Percentiles rank a stretch among this genome's conserved stretches.
Conservation (phyloP, 2,329 filamentous ascomycete species). For the Alternaria dauci region DNA sequence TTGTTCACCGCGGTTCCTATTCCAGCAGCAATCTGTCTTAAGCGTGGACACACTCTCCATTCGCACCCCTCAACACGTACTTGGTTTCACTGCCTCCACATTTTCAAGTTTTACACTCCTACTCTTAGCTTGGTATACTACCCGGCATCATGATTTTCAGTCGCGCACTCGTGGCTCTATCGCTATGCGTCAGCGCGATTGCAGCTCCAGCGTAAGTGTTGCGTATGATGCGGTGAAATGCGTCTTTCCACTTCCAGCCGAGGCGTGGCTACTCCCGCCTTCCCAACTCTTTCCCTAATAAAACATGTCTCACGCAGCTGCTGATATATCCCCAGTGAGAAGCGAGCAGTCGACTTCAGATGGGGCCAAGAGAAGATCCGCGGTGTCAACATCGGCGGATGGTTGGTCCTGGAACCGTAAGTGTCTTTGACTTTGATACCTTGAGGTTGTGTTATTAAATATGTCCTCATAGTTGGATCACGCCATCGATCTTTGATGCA, state of each 20-base stretch:
- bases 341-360: conserved; percentile 53
- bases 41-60: conserved; percentile 15
- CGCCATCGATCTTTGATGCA: conserved; percentile 63
- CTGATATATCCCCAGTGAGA: conserved; percentile 36
- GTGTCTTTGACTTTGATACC: conserved; percentile 2
- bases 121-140: conserved; percentile 17
- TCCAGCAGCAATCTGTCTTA: conserved; percentile 1
- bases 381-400: conserved; percentile 62
- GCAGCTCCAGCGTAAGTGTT: conserved; percentile 45
- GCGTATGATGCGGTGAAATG: conserved; percentile 4
- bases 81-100: conserved; percentile 16
- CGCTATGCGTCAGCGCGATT: conserved; percentile 33
- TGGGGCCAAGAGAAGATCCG: conserved; percentile 62
- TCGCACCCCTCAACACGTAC: conserved; percentile 17
- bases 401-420: conserved; percentile 59
- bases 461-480: conserved; percentile 59
- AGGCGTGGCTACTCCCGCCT: background rate
- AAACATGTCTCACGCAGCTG: background rate
- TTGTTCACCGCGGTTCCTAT: conserved; percentile 10
- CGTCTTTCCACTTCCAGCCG: conserved; percentile 4
- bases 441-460: background rate
- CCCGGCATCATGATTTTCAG: conserved; percentile 38
- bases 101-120: conserved; percentile 12
- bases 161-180: conserved; percentile 30
- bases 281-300: background rate